Evolutionary conservation across 2,329 filamentous ascomycete species (phyloP).

Genomic region (Neocucurbitaria cava): DNA sequence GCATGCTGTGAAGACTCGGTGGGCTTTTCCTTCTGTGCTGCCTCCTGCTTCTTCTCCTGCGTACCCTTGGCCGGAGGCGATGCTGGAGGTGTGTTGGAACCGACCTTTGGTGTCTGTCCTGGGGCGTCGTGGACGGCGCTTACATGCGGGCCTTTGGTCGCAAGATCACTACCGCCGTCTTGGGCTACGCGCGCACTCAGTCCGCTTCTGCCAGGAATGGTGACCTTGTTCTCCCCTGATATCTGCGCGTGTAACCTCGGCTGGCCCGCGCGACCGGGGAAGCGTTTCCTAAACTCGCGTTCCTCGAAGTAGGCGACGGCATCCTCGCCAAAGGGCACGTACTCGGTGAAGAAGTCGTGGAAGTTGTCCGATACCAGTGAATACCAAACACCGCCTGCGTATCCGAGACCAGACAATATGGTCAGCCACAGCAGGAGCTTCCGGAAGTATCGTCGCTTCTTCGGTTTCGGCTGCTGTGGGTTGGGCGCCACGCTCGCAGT

Average conservation of each 20-base stretch:
- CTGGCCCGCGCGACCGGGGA: slow-evolving; percentile 60
- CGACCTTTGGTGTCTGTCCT: slow-evolving; percentile 32
- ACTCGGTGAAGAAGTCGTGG: slow-evolving; percentile 99
- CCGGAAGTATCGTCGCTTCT: slow-evolving; percentile 75
- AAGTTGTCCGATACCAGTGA: slow-evolving; percentile 95
- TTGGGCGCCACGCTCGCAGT: slow-evolving; percentile 51
- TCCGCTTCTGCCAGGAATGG: slow-evolving; percentile 84
- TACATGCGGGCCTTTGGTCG: slow-evolving; percentile 62
- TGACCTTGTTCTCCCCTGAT: slow-evolving; percentile 71
- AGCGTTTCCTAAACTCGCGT: slow-evolving; percentile 87
- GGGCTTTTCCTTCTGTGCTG: slow-evolving; percentile 34
- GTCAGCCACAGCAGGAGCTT: slow-evolving; percentile 75
- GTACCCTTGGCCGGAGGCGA: slow-evolving; percentile 20
- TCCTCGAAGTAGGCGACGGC: slow-evolving; percentile 96
- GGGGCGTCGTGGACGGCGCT: slow-evolving; percentile 62
- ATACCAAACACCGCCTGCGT: slow-evolving; percentile 89
- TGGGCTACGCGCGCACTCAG: slow-evolving; percentile 80
- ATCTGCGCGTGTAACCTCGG: slow-evolving; percentile 55
- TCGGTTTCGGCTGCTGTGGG: slow-evolving; percentile 56
- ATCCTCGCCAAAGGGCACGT: slow-evolving; percentile 92
- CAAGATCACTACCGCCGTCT: slow-evolving; percentile 55
- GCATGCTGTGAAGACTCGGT: slow-evolving; percentile 21
- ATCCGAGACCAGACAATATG: slow-evolving; percentile 77
- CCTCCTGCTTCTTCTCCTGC: slow-evolving; percentile 41
- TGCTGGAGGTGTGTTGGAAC: slow-evolving; percentile 17